Conservation (phyloP, 805 yeast species). For the Clavispora carvajalis region DNA sequence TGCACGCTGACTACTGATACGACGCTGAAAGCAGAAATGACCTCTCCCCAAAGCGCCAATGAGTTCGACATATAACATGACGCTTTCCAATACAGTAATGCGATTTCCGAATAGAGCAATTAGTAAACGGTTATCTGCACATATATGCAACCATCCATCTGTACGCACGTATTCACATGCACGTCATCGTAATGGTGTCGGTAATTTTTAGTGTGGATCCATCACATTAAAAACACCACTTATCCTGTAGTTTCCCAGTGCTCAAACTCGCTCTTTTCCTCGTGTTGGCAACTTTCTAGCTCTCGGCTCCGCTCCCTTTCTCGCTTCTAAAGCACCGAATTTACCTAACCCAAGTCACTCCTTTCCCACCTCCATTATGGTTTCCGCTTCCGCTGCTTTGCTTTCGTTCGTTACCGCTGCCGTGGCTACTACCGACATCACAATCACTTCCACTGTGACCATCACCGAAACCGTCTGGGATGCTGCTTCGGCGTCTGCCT, state of each 20-base stretch:
- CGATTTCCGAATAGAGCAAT: no score
- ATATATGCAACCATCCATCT: no score
- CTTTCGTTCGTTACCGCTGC: conserved; percentile 8
- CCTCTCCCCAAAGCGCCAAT: no score
- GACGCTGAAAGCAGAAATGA: no score
- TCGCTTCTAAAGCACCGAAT: background rate
- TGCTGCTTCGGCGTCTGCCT: conserved; percentile 22
- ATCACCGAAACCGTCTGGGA: conserved; percentile 25
- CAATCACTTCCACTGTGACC: conserved; percentile 25
- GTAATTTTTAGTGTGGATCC: background rate
- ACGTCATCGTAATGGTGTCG: no score
- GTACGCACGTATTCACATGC: no score
- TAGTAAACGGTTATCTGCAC: background rate
- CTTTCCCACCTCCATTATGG: background rate
- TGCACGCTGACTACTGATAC: no score
- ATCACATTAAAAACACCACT: background rate
- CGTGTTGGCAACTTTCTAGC: background rate
- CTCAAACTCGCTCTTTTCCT: background rate
- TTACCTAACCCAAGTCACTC: conserved; percentile 4
- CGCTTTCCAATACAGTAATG: no score
- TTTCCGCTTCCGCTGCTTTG: conserved; percentile 1
- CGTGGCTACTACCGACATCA: conserved; percentile 13
- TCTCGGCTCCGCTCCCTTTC: background rate
- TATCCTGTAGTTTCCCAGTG: background rate
- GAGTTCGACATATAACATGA: no score